Percentiles rank a stretch among this genome's conserved stretches.
phyloP scores from a whole-genome alignment of 257 asterid species.

The Hygrophila difformis region DNA sequence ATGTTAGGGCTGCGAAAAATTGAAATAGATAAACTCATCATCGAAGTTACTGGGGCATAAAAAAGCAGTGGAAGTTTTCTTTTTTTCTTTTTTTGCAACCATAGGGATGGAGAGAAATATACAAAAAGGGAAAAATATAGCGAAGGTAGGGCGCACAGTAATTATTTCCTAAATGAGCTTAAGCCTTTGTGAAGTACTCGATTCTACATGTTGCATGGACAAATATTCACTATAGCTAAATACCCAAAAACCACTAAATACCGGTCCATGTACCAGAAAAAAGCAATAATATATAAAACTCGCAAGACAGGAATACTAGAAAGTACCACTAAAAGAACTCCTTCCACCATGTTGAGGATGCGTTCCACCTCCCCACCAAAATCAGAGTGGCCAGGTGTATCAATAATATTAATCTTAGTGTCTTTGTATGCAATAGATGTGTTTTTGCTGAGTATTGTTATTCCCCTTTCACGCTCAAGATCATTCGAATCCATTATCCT shows the following conservation, averaged over 20 bases:
- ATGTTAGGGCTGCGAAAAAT: not conserved
- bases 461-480: constrained; percentile 98
- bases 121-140: too few relatives aligned
- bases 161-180: too few relatives aligned
- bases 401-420: constrained; percentile 85
- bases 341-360: constrained; percentile 99
- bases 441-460: constrained; percentile 95
- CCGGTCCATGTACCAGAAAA: not conserved
- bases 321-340: constrained; percentile 94
- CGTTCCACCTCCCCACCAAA: constrained; percentile 99
- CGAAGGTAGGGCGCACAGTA: too few relatives aligned
- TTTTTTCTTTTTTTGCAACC: too few relatives aligned
- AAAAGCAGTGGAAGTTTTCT: not conserved
- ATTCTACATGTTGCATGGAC: too few relatives aligned
- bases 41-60: not conserved
- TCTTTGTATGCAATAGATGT: constrained; percentile 86
- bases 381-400: constrained; percentile 99
- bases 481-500: constrained; percentile 98
- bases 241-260: constrained; percentile 2
- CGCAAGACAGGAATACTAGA: not conserved
- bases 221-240: too few relatives aligned
- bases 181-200: too few relatives aligned
- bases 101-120: too few relatives aligned
- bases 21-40: not conserved
- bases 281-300: not conserved